Evolutionary conservation across 306 rosid genomes (phyloP).

Genomic region (Bauhinia variegata): DNA sequence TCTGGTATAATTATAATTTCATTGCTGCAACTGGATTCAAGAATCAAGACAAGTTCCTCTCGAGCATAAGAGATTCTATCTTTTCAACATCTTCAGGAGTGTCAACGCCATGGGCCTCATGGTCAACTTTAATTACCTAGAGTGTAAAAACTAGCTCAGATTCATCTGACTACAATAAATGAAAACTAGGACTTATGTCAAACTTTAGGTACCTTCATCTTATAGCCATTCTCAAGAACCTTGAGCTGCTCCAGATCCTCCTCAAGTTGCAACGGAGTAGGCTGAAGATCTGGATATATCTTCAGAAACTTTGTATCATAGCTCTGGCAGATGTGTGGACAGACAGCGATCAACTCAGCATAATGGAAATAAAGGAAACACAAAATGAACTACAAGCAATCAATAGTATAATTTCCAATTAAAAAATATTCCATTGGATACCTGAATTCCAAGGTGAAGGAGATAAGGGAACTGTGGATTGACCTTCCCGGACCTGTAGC

Average conservation of each 20-base stretch:
- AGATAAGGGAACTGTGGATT: conserved; percentile 63
- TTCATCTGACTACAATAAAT: neutral
- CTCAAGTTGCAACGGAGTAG: conserved; percentile 90
- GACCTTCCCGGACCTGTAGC: conserved; percentile 76
- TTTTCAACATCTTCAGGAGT: conserved; percentile 84
- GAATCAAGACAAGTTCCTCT: conserved; percentile 70
- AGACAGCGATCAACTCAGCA: conserved; percentile 21
- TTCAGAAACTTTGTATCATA: conserved; percentile 81
- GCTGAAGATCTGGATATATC: conserved; percentile 69
- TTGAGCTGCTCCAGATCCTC: conserved; percentile 98
- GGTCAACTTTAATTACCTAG: conserved; percentile 91
- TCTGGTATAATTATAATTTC: too few species aligned
- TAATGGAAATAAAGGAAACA: conserved; percentile 20
- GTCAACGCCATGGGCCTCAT: conserved; percentile 96
- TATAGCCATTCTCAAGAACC: conserved; percentile 96
- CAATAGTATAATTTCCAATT: neutral
- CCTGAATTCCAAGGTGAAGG: conserved; percentile 87
- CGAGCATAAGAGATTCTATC: conserved; percentile 77
- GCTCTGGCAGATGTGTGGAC: conserved; percentile 58
- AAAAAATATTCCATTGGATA: conserved; percentile 29
- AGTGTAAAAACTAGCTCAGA: conserved; percentile 9
- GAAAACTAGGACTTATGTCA: conserved; percentile 2
- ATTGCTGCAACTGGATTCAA: conserved; percentile 36
- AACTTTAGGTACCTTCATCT: conserved; percentile 73
- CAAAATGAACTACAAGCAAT: neutral